phyloP scores from a whole-genome alignment of 257 asterid genomes.

The Capsicum chinense region DNA sequence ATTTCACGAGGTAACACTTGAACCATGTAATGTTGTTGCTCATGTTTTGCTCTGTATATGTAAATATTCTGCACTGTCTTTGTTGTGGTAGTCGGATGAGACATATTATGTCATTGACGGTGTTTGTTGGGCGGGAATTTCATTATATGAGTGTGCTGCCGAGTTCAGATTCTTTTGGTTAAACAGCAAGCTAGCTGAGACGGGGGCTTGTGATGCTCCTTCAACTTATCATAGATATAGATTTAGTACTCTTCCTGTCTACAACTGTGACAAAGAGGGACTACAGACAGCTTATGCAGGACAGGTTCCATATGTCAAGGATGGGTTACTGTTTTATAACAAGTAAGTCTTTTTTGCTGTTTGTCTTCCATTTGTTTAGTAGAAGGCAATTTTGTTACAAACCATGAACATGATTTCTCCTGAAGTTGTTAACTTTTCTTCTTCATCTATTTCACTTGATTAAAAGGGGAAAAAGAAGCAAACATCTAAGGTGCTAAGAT shows the following conservation, averaged over 20 bases:
- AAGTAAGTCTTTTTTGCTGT: constrained; percentile 52
- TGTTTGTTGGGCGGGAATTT: constrained; percentile 95
- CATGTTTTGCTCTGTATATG: constrained; percentile 7
- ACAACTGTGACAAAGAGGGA: constrained; percentile 75
- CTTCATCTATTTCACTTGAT: constrained; percentile 13
- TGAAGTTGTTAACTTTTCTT: background rate
- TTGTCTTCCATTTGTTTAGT: background rate
- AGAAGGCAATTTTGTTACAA: background rate
- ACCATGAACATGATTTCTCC: constrained; percentile 8
- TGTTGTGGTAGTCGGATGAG: constrained; percentile 69
- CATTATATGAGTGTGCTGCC: constrained; percentile 84
- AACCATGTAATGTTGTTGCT: constrained; percentile 18
- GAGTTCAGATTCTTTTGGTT: constrained; percentile 96
- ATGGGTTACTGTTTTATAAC: constrained; percentile 84
- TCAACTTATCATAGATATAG: constrained; percentile 69
- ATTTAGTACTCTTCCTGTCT: constrained; percentile 58
- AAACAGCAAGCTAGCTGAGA: constrained; percentile 80
- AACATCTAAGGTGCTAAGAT: background rate
- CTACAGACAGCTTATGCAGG: constrained; percentile 73
- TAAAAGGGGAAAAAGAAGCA: background rate
- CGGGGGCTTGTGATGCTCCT: constrained; percentile 74
- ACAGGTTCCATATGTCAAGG: constrained; percentile 70
- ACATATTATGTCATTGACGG: constrained; percentile 83
- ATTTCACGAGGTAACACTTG: constrained; percentile 77
- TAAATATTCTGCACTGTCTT: constrained; percentile 26